Percentiles rank a stretch among this genome's conserved stretches.
Evolutionary conservation across 1,284 basidiomycete genomes (phyloP).

Genomic region (Ganoderma multipileum): DNA sequence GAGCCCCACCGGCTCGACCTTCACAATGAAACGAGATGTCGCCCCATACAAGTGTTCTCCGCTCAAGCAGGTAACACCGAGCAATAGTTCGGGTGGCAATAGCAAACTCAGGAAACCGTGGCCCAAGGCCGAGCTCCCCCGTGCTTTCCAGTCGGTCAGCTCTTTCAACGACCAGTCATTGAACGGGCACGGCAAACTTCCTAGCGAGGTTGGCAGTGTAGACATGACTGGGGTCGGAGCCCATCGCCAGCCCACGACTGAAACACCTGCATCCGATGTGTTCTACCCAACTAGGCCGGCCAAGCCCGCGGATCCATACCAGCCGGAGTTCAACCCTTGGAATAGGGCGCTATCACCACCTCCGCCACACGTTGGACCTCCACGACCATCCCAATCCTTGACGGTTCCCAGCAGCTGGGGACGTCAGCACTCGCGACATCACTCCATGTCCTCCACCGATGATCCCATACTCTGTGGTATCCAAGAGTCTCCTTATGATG

Average conservation of each 20-base stretch:
- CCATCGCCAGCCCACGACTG: slow-evolving; percentile 29
- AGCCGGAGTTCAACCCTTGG: slow-evolving; percentile 33
- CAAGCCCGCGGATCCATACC: slow-evolving; percentile 19
- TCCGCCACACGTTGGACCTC: slow-evolving; percentile 5
- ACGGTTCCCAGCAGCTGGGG: slow-evolving; percentile 12
- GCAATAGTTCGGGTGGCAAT: slow-evolving; percentile 23
- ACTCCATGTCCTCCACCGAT: slow-evolving; percentile 25
- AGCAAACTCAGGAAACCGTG: slow-evolving; percentile 35
- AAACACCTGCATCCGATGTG: slow-evolving; percentile 56
- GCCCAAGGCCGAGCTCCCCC: slow-evolving; percentile 31
- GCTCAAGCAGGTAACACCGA: slow-evolving; percentile 30
- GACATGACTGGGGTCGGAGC: slow-evolving; percentile 63
- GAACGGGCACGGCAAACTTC: slow-evolving; percentile 36
- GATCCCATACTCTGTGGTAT: slow-evolving; percentile 19
- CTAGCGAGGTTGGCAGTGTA: slow-evolving; percentile 51
- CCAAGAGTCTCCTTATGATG: slow-evolving; percentile 26
- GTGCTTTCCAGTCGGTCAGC: slow-evolving; percentile 31
- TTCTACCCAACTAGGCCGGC: slow-evolving; percentile 35
- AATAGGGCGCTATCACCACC: slow-evolving; percentile 17
- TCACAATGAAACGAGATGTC: slow-evolving; percentile 38
- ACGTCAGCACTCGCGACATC: slow-evolving; percentile 23
- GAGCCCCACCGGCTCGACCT: slow-evolving; percentile 37
- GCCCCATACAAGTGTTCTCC: slow-evolving; percentile 34
- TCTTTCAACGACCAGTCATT: slow-evolving; percentile 26
- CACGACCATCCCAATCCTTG: slow-evolving; percentile 17